Conservation (phyloP, 306 rosid genomes). For the Vachellia collinsii region DNA sequence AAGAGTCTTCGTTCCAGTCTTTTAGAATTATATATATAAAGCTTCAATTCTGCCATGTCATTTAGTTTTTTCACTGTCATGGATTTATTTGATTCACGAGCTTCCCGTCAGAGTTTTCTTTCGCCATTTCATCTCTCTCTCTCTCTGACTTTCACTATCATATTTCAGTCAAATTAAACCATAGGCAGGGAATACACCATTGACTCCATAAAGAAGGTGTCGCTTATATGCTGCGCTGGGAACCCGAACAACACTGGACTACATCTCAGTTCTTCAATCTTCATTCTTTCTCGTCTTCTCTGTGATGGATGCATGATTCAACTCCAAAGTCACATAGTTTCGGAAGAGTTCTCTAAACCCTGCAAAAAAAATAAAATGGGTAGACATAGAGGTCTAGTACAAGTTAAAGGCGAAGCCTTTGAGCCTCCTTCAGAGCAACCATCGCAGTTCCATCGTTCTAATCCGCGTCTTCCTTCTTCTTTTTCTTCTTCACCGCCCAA, state of each 20-base stretch:
- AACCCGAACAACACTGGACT: neutral
- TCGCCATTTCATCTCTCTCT: neutral
- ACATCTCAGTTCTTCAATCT: neutral
- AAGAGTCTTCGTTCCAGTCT: neutral
- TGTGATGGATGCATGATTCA: neutral
- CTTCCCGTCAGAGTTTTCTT: neutral
- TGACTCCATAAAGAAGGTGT: neutral
- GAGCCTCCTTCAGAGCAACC: conserved; percentile 51
- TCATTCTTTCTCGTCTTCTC: neutral
- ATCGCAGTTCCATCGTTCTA: conserved; percentile 39
- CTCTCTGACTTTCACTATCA: conserved; percentile 6
- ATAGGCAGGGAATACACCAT: neutral
- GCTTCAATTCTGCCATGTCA: neutral
- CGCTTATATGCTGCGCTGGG: neutral
- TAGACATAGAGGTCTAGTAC: conserved; percentile 8
- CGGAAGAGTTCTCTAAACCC: no score
- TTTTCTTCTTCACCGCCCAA: conserved; percentile 24
- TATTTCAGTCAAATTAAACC: neutral
- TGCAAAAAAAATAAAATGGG: neutral
- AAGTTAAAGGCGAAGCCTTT: conserved; percentile 34
- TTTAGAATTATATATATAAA: no score
- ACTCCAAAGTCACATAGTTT: neutral
- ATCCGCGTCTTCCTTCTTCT: conserved; percentile 47
- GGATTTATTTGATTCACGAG: neutral
- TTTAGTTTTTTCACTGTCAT: neutral